Percentiles rank a stretch among this genome's conserved stretches.
Evolutionary conservation across 2,329 filamentous ascomycete genomes (phyloP).

Genomic region (Teratosphaeria gauchensis): DNA sequence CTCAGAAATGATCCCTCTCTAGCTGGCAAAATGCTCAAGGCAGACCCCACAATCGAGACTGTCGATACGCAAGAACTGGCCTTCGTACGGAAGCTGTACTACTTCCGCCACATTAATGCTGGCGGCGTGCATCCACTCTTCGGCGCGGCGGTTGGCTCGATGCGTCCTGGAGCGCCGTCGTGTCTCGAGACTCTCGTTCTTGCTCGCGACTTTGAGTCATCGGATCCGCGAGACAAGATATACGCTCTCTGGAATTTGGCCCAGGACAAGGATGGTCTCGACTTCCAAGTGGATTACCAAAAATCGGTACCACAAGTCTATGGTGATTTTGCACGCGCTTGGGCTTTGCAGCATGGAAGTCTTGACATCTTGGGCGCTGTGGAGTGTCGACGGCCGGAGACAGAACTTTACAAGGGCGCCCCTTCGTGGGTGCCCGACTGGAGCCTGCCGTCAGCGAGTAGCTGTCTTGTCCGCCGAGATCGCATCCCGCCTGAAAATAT

Average conservation of each 20-base stretch:
- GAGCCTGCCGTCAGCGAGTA: conserved; percentile 1
- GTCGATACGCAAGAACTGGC: conserved; percentile 2
- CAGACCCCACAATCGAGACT: neutral
- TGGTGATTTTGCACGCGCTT: conserved; percentile 3
- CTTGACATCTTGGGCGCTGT: conserved; percentile 8
- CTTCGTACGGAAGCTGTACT: conserved; percentile 4
- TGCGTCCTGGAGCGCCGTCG: neutral
- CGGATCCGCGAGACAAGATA: conserved; percentile 6
- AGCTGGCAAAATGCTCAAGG: neutral
- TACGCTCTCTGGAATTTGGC: conserved; percentile 4
- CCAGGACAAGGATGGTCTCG: conserved; percentile 4
- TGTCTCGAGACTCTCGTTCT: conserved; percentile 3
- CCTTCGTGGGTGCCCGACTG: conserved; percentile 7
- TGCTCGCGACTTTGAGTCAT: conserved; percentile 4
- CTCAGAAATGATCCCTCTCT: conserved; percentile 1
- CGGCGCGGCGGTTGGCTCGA: neutral
- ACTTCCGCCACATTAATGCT: conserved; percentile 6
- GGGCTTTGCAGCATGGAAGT: conserved; percentile 3
- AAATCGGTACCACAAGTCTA: conserved; percentile 1
- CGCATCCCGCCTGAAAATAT: conserved; percentile 1
- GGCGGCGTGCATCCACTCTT: neutral
- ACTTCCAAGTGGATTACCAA: conserved; percentile 3
- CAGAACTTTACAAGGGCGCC: conserved; percentile 1
- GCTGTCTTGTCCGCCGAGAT: conserved; percentile 6
- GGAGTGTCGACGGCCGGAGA: neutral